Conservation (phyloP, 371 early-diverging fungal genomes). For the Circinella umbellata region DNA sequence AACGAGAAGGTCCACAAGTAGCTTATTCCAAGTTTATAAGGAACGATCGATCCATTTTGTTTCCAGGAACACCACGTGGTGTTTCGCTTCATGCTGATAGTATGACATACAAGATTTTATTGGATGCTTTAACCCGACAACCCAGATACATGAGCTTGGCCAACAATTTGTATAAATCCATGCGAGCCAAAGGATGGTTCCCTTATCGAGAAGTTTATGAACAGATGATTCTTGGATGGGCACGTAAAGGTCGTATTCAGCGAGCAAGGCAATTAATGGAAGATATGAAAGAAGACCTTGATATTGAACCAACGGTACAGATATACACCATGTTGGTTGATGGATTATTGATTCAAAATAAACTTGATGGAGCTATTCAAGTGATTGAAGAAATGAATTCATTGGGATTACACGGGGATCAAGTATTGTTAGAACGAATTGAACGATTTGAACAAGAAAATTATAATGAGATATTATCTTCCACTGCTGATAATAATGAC, state of each 20-base stretch:
- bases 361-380: constrained; percentile 24
- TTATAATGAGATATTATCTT: neutral
- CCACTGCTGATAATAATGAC: neutral
- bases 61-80: constrained; percentile 7
- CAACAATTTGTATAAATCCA: constrained; percentile 28
- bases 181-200: constrained; percentile 34
- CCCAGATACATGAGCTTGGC: constrained; percentile 19
- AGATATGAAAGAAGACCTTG: constrained; percentile 30
- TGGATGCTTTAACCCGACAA: constrained; percentile 25
- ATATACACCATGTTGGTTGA: constrained; percentile 38
- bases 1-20: constrained; percentile 2
- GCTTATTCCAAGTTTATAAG: constrained; percentile 22
- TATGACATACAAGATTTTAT: constrained; percentile 37
- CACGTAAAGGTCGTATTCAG: constrained; percentile 30
- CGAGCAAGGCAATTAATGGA: constrained; percentile 34
- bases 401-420: neutral
- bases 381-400: constrained; percentile 21
- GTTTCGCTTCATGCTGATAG: constrained; percentile 27
- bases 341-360: constrained; percentile 24
- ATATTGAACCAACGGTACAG: constrained; percentile 20
- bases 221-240: constrained; percentile 28
- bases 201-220: constrained; percentile 26
- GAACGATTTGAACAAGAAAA: constrained; percentile 1
- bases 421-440: constrained; percentile 1
- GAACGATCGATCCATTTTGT: constrained; percentile 28